A percentile compares a stretch with the other conserved stretches of the same genome.
These are phyloP conservation scores for Colletotrichum graminicola DNA, from an alignment of 2,329 filamentous ascomycete genomes.

Conservation along the genomic window DNA sequence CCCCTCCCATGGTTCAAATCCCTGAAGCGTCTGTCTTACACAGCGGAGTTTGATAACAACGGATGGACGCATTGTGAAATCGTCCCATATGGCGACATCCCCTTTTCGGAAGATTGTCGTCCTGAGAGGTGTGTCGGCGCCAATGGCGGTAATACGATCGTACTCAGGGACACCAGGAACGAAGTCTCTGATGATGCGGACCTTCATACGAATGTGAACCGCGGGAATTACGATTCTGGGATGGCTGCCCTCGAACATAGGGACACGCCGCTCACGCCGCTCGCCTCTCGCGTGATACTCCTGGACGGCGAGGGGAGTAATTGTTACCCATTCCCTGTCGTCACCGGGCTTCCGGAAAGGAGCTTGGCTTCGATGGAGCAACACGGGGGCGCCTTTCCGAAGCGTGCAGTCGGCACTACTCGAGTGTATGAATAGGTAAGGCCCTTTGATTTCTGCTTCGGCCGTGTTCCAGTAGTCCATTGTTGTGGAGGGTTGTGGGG, in stretches of 20 bases:
- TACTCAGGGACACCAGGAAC: background rate
- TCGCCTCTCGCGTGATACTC: background rate
- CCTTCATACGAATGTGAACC: background rate
- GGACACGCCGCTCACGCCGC: background rate
- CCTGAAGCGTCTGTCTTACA: background rate
- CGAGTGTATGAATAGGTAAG: background rate
- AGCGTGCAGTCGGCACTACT: background rate
- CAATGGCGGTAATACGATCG: background rate
- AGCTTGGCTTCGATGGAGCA: background rate
- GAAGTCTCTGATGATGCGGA: slow-evolving; percentile 2
- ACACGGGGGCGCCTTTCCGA: no score
- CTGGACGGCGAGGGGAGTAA: background rate
- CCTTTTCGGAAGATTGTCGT: background rate
- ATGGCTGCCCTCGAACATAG: background rate
- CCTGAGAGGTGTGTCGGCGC: no score
- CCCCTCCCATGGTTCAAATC: background rate
- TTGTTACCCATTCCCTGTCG: background rate
- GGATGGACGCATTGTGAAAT: background rate
- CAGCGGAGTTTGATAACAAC: background rate
- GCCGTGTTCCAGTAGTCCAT: background rate
- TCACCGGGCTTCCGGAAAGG: background rate
- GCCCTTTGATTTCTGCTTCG: background rate
- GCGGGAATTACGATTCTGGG: background rate
- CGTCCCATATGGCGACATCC: background rate
- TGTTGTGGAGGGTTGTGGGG: background rate